Conservation (phyloP, 2,329 filamentous ascomycete species). For the Scedosporium aurantiacum region DNA sequence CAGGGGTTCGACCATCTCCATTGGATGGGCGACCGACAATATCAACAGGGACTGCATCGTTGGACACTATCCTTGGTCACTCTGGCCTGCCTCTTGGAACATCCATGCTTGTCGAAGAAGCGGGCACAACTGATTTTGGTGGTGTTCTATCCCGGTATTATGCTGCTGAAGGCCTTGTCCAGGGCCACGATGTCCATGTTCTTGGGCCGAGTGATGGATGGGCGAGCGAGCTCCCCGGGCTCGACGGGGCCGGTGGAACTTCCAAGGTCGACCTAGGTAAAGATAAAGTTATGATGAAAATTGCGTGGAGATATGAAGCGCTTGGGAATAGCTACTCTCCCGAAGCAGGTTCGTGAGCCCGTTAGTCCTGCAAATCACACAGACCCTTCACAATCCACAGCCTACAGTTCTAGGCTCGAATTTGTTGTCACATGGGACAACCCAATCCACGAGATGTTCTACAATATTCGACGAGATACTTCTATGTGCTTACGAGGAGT, state of each 20-base stretch:
- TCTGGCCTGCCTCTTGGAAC: conserved; percentile 73
- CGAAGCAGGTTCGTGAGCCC: not conserved
- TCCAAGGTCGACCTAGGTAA: not conserved
- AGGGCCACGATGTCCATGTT: conserved; percentile 81
- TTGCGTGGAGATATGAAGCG: conserved; percentile 93
- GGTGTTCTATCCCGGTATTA: conserved; percentile 78
- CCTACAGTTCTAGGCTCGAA: too few species aligned
- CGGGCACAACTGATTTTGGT: conserved; percentile 87
- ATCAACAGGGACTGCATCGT: conserved; percentile 78
- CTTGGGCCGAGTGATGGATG: conserved; percentile 71
- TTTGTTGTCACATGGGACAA: too few species aligned
- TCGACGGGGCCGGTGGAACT: conserved; percentile 24
- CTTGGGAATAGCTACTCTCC: conserved; percentile 41
- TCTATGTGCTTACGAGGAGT: not conserved
- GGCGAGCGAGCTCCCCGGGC: conserved; percentile 72
- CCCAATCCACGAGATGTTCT: too few species aligned
- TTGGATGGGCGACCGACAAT: conserved; percentile 79
- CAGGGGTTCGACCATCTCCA: conserved; percentile 68
- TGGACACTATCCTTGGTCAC: conserved; percentile 80
- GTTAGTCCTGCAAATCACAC: not conserved
- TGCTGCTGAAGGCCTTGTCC: conserved; percentile 83
- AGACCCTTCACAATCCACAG: not conserved
- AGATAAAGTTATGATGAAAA: conserved; percentile 78
- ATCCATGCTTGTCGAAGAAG: conserved; percentile 72
- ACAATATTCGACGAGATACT: not conserved